These are phyloP conservation scores for Juglanconis sp. DNA, from an alignment of 2,329 filamentous ascomycete genomes.

Conservation along the genomic window DNA sequence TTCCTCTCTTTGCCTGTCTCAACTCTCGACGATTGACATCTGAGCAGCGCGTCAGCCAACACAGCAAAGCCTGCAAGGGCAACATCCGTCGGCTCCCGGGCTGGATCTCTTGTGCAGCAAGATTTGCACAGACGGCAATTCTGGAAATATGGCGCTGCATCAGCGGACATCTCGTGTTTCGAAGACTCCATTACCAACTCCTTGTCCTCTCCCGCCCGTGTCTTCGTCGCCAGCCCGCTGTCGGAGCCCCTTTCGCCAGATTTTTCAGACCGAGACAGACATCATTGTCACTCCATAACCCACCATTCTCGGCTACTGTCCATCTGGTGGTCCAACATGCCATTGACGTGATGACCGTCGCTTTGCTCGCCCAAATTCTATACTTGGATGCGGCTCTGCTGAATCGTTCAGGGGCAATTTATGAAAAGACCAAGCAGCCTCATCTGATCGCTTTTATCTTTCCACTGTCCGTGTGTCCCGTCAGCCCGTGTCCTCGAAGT, in stretches of 20 bases:
- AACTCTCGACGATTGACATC: neutral
- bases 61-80: neutral
- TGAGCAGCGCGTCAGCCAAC: too few relatives aligned
- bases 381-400: neutral
- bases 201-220: neutral
- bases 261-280: constrained; percentile 11
- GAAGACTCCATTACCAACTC: constrained; percentile 12
- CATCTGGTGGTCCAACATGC: constrained; percentile 6
- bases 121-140: neutral
- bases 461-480: too few relatives aligned
- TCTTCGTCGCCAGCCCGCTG: constrained; percentile 11
- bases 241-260: constrained; percentile 12
- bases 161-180: constrained; percentile 16
- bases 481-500: too few relatives aligned
- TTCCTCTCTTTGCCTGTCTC: neutral
- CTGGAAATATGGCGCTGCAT: neutral
- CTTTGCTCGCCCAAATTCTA: constrained; percentile 18
- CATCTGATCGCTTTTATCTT: neutral
- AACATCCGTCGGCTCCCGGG: constrained; percentile 2
- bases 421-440: neutral
- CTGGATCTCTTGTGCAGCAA: too few relatives aligned
- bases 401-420: neutral
- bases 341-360: constrained; percentile 18
- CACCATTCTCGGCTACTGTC: constrained; percentile 4
- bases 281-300: constrained; percentile 18